These are phyloP conservation scores for Asterella californica DNA, from an alignment of 225 moss, liverwort and hornwort genomes.

Conservation along the genomic window DNA sequence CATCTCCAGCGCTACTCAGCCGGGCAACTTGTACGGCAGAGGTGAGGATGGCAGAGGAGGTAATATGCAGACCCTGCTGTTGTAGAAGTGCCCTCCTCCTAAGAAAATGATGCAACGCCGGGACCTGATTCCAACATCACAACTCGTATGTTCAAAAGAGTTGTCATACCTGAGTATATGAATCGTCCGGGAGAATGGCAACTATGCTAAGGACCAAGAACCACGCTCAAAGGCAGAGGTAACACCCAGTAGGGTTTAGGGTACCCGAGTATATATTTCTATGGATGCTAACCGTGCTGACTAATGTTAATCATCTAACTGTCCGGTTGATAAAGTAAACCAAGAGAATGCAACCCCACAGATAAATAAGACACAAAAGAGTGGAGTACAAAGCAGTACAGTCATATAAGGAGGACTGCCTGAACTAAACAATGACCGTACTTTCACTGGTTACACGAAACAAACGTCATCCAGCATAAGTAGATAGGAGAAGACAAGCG, in stretches of 20 bases:
- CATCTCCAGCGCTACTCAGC: conserved; percentile 36
- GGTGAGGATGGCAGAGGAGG: conserved; percentile 77
- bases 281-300: not conserved
- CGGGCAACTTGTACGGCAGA: conserved; percentile 66
- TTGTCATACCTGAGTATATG: not conserved
- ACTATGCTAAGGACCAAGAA: too few relatives aligned
- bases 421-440: not conserved
- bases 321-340: not conserved
- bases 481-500: not conserved
- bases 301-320: not conserved
- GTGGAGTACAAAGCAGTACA: not conserved
- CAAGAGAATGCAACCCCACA: not conserved
- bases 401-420: not conserved
- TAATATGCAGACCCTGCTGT: conserved; percentile 78
- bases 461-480: not conserved
- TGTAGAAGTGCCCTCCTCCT: conserved; percentile 64
- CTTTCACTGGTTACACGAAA: not conserved
- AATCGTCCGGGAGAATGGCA: too few relatives aligned
- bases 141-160: not conserved
- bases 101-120: conserved; percentile 73
- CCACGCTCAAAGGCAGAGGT: too few relatives aligned
- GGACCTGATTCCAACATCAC: conserved; percentile 47
- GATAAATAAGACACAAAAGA: not conserved
- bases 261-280: not conserved
- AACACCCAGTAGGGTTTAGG: too few relatives aligned